These are phyloP conservation scores for Clavispora asparagi DNA, from an alignment of 805 yeast genomes.

Conservation along the genomic window DNA sequence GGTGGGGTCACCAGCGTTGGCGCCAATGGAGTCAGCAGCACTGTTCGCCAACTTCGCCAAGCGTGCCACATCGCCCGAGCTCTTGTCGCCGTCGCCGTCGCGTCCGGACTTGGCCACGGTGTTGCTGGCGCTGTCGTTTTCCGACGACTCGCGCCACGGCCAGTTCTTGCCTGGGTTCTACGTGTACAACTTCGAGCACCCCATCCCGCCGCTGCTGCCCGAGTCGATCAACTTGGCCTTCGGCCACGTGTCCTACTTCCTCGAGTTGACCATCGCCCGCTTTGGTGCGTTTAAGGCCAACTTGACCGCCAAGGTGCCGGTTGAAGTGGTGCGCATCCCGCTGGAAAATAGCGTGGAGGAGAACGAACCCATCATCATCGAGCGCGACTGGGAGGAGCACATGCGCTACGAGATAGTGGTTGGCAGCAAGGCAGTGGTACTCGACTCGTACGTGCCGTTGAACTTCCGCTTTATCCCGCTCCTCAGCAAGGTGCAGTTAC, in stretches of 20 bases:
- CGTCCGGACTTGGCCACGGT: constrained; percentile 21
- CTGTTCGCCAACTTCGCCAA: constrained; percentile 20
- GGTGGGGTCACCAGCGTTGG: constrained; percentile 8
- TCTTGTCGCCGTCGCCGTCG: constrained; percentile 19
- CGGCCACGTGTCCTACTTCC: constrained; percentile 68
- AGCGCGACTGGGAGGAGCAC: constrained; percentile 92
- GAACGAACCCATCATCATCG: constrained; percentile 87
- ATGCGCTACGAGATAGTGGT: constrained; percentile 84
- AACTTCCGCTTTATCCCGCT: constrained; percentile 81
- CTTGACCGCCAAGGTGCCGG: constrained; percentile 56
- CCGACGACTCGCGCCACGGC: constrained; percentile 15
- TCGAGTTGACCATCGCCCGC: constrained; percentile 69
- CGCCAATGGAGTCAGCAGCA: constrained; percentile 10
- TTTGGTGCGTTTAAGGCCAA: constrained; percentile 83
- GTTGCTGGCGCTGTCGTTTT: constrained; percentile 15
- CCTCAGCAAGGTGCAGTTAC: constrained; percentile 75
- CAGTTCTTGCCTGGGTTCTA: constrained; percentile 83
- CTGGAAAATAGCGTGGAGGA: constrained; percentile 77
- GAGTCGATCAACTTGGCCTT: constrained; percentile 75
- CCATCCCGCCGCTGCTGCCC: constrained; percentile 76
- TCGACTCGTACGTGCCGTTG: constrained; percentile 79
- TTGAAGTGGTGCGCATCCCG: constrained; percentile 70
- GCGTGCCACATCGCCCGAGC: constrained; percentile 24
- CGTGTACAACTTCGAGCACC: constrained; percentile 85
- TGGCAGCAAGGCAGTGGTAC: constrained; percentile 81